Conservation (phyloP, 257 asterid genomes). For the Craterostigma plantagineum region DNA sequence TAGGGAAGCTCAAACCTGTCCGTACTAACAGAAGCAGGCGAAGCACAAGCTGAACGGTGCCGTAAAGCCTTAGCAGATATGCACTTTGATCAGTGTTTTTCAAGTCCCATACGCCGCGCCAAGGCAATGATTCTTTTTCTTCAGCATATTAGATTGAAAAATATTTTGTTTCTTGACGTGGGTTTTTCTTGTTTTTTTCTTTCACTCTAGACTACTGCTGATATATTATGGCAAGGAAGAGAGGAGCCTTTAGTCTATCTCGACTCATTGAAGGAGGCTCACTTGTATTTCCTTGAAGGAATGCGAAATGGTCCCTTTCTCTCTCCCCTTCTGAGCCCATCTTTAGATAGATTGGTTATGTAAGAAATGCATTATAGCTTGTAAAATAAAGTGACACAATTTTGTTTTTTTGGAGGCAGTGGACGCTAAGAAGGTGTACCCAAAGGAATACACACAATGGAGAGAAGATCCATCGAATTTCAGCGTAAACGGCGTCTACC, state of each 20-base stretch:
- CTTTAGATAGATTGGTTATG: conserved; percentile 5
- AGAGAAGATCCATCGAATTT: conserved; percentile 69
- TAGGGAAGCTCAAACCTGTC: conserved; percentile 78
- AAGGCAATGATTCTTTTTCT: conserved; percentile 19
- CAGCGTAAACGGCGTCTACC: conserved; percentile 38
- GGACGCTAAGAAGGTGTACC: conserved; percentile 56
- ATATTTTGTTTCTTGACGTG: background rate
- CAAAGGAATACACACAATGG: conserved; percentile 55
- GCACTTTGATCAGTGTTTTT: conserved; percentile 51
- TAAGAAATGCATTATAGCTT: conserved; percentile 17
- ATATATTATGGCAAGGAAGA: conserved; percentile 56
- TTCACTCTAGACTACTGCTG: conserved; percentile 60
- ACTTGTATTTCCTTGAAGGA: conserved; percentile 57
- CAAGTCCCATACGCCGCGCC: conserved; percentile 79
- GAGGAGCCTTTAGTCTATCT: conserved; percentile 52
- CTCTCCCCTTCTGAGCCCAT: background rate
- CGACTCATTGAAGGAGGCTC: conserved; percentile 70
- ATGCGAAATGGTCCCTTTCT: conserved; percentile 55
- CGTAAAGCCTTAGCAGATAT: conserved; percentile 30
- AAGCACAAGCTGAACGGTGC: conserved; percentile 48
- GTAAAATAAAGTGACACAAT: conserved; percentile 21
- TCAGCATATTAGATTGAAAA: background rate
- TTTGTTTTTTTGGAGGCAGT: conserved; percentile 76
- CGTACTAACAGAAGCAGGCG: conserved; percentile 44
- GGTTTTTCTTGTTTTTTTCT: background rate